These are phyloP conservation scores for Dendrocalamus sinicus DNA, from an alignment of 176 grass and related monocot species.

Conservation along the genomic window DNA sequence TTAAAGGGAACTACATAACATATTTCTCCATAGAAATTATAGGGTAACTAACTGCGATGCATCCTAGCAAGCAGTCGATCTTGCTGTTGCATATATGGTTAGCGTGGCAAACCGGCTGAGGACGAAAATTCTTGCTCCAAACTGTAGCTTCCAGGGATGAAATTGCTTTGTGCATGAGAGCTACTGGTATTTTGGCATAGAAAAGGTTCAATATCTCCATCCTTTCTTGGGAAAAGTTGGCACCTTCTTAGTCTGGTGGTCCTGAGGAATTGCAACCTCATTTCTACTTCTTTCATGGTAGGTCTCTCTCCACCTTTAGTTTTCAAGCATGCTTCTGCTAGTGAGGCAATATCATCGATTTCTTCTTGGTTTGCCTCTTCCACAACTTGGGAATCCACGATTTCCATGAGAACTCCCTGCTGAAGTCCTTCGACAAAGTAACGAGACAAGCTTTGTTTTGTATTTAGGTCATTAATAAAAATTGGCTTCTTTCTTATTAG, in stretches of 20 bases:
- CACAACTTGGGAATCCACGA: conserved; percentile 36
- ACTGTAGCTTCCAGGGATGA: background rate
- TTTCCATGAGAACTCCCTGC: background rate
- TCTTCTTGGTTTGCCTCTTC: conserved; percentile 41
- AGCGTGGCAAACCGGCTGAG: background rate
- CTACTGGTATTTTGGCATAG: background rate
- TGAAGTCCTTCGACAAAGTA: conserved; percentile 39
- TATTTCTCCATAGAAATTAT: background rate
- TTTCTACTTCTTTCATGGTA: conserved; percentile 61
- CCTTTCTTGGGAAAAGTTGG: background rate
- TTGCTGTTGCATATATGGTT: background rate
- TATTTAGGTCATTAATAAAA: conserved; percentile 42
- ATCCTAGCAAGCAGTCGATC: background rate
- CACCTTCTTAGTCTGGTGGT: conserved; percentile 21
- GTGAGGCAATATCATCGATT: conserved; percentile 28
- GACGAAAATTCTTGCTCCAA: conserved; percentile 38
- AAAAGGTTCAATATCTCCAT: conserved; percentile 27
- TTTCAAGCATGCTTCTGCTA: conserved; percentile 48
- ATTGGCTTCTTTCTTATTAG: conserved; percentile 49
- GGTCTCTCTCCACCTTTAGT: conserved; percentile 41
- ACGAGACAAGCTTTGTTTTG: conserved; percentile 44
- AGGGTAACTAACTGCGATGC: background rate
- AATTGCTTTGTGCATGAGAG: background rate
- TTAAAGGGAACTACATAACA: background rate
- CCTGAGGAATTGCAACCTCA: conserved; percentile 49